A percentile compares a stretch with the other conserved stretches of the same genome.
Evolutionary conservation across 2,329 filamentous ascomycete species (phyloP).

Genomic region (Coniella vitis): DNA sequence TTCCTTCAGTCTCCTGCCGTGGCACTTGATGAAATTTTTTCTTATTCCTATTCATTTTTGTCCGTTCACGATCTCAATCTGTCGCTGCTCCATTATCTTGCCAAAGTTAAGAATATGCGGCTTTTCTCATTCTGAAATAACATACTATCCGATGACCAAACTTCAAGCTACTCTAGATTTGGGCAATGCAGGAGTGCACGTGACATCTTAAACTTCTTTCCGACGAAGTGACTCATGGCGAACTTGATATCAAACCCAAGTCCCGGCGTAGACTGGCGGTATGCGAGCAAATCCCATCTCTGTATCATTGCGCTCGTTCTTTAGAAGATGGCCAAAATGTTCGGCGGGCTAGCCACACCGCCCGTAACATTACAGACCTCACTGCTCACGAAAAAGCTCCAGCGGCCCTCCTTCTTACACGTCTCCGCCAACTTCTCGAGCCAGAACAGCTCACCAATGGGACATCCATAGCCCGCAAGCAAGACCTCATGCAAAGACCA

Average conservation of each 20-base stretch:
- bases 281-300: no score
- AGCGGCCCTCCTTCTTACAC: slow-evolving; percentile 31
- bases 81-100: no score
- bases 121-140: no score
- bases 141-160: no score
- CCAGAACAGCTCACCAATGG: slow-evolving; percentile 45
- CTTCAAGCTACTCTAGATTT: no score
- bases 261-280: no score
- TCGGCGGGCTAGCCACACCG: slow-evolving; percentile 25
- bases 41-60: not conserved
- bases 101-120: no score
- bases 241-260: no score
- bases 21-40: slow-evolving; percentile 13
- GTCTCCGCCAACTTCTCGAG: slow-evolving; percentile 36
- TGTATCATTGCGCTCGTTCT: no score
- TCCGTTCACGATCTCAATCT: not conserved
- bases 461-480: slow-evolving; percentile 41
- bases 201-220: no score
- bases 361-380: slow-evolving; percentile 39
- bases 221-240: no score
- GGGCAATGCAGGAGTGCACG: no score
- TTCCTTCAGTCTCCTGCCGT: not conserved
- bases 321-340: slow-evolving; percentile 14
- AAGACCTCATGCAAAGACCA: slow-evolving; percentile 37
- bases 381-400: slow-evolving; percentile 40